These are phyloP conservation scores for Saccharomycodes ludwigii DNA, from an alignment of 805 yeast genomes.

Conservation along the genomic window DNA sequence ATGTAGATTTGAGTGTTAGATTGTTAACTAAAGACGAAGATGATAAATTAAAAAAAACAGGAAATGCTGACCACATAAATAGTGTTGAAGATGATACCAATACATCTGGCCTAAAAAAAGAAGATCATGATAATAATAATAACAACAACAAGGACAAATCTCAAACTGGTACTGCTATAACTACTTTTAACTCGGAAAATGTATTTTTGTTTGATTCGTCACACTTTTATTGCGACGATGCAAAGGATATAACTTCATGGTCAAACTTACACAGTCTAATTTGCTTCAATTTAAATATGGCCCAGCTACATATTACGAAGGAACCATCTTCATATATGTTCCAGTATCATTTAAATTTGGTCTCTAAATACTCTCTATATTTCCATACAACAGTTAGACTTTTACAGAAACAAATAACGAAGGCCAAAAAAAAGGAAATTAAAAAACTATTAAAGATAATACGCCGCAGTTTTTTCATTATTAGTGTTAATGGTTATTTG, in stretches of 20 bases:
- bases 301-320: conserved; percentile 3
- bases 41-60: conserved; percentile 12
- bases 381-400: conserved; percentile 46
- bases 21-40: conserved; percentile 15
- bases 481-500: conserved; percentile 53
- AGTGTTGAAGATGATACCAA: conserved; percentile 6
- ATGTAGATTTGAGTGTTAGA: conserved; percentile 19
- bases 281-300: background rate
- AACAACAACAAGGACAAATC: background rate
- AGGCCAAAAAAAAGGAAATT: conserved; percentile 30
- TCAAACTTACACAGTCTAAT: background rate
- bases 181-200: background rate
- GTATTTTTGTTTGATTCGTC: background rate
- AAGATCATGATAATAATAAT: background rate
- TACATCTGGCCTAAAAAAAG: background rate
- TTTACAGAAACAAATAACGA: conserved; percentile 20
- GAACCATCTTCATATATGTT: conserved; percentile 33
- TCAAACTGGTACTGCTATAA: background rate
- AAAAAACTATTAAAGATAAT: conserved; percentile 39
- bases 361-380: conserved; percentile 39
- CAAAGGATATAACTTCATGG: conserved; percentile 2
- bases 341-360: conserved; percentile 37
- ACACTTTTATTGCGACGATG: conserved; percentile 5
- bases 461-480: conserved; percentile 43
- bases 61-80: conserved; percentile 8